These are phyloP conservation scores for Trichoderma sp. DNA, from an alignment of 2,329 filamentous ascomycete species.

Conservation along the genomic window DNA sequence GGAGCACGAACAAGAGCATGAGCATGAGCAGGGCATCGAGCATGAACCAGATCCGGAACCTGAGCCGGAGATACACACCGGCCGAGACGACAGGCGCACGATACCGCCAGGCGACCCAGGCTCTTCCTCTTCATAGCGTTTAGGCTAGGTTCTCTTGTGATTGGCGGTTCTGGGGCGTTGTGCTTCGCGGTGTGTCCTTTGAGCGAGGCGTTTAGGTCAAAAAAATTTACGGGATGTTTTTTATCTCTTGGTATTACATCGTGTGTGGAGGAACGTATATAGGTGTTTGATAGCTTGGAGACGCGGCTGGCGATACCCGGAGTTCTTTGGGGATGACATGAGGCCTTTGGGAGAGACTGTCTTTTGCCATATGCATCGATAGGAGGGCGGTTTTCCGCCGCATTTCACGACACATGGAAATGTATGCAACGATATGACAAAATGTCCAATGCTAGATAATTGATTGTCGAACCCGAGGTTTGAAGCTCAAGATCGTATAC, in stretches of 20 bases:
- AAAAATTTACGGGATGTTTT: neutral
- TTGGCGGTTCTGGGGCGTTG: neutral
- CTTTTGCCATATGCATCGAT: neutral
- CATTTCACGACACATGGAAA: too few species aligned
- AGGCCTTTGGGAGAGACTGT: neutral
- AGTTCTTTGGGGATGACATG: neutral
- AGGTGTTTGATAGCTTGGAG: neutral
- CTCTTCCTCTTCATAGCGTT: slow-evolving; percentile 28
- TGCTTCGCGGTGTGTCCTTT: slow-evolving; percentile 15
- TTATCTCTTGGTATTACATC: neutral
- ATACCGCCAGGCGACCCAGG: slow-evolving; percentile 26
- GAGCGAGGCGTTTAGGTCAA: slow-evolving; percentile 18
- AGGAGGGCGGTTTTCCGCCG: neutral
- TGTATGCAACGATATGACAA: too few species aligned
- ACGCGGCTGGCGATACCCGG: neutral
- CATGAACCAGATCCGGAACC: slow-evolving; percentile 36
- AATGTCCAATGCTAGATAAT: too few species aligned
- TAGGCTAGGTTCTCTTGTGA: neutral
- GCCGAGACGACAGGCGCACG: slow-evolving; percentile 16
- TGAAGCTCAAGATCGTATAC: too few species aligned
- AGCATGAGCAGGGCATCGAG: slow-evolving; percentile 23
- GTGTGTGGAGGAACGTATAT: neutral
- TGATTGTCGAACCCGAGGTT: too few species aligned
- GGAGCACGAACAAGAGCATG: slow-evolving; percentile 29
- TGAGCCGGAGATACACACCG: slow-evolving; percentile 30